Evolutionary conservation across 257 asterid genomes (phyloP), one percentile per base, ranked within the genome.

Genomic region (Ophiorrhiza pumila): DNA sequence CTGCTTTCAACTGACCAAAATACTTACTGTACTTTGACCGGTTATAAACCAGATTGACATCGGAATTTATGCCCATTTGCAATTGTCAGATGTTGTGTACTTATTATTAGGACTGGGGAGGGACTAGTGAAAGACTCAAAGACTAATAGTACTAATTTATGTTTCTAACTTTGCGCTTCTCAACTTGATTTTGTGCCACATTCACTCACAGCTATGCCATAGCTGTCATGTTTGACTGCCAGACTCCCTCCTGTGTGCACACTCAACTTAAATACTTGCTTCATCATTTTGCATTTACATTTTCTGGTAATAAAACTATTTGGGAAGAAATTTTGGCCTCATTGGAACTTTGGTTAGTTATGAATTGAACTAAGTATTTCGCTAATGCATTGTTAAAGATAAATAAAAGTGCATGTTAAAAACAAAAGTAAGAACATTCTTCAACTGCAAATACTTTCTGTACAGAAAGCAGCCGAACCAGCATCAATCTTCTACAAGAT

Each of bases 221-320:
- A 84, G 88, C 86, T 85, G 89, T 85, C 86, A 71, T 70, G 68
- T 85, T 64, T 85, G 90, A 85, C 91, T 85, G 75, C 78, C 78
- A 22, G 27, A 20, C 23, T 49, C 12, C 27, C 23, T 29, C 13
- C 46, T 42, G 69, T 32, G 12, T 31, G 46, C 7, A 29, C 53
- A 41, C 42, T 49, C 45, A 45, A 68, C 23, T 13, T 13, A 12
- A n/a, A n/a, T 29, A 47, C 42, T 70, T 64, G 35, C 23, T 64
- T 70, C 62, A 70, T 39, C 49, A n/a, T 55, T 55, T 13, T 14
- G n/a, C 23, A 25, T 39, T 55, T 59, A 65, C 50, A 53, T n/a
- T 39, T 55, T 55, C 65, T 53, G 64, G 73, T 23, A n/a, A 43
- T 13, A 25, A 4, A n/a, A n/a, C n/a, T 12, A 43, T 69, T 35